Conservation (phyloP, 2,329 filamentous ascomycete species). For the Pseudocercospora musae region DNA sequence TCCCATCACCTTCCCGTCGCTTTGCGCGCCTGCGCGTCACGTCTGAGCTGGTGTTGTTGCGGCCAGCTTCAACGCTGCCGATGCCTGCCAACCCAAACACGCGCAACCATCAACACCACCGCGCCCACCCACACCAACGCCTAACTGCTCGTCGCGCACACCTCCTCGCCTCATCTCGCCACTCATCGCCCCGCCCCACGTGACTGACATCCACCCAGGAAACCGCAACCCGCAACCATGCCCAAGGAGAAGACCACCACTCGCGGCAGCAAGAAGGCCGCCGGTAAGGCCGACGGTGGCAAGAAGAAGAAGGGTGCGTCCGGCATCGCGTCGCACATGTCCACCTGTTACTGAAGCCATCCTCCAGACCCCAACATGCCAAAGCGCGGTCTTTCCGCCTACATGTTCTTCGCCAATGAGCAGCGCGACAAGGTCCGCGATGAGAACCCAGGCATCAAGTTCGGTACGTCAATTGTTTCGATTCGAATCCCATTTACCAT, state of each 20-base stretch:
- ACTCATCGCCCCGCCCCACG: not conserved
- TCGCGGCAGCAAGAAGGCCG: slow-evolving; percentile 55
- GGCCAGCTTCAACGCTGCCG: slow-evolving; percentile 18
- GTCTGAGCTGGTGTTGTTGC: slow-evolving; percentile 23
- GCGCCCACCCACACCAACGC: slow-evolving; percentile 11
- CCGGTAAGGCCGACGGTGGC: slow-evolving; percentile 45
- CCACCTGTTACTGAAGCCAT: slow-evolving; percentile 16
- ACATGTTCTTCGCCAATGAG: slow-evolving; percentile 99
- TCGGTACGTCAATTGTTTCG: slow-evolving; percentile 59
- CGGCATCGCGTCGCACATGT: not conserved
- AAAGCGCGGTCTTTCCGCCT: slow-evolving; percentile 98
- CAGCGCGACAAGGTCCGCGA: slow-evolving; percentile 97
- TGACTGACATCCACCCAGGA: slow-evolving; percentile 13
- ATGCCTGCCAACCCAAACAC: slow-evolving; percentile 6
- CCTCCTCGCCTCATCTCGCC: slow-evolving; percentile 2
- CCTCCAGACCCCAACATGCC: slow-evolving; percentile 85
- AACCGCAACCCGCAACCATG: slow-evolving; percentile 52
- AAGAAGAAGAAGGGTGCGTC: slow-evolving; percentile 71
- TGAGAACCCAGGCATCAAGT: slow-evolving; percentile 96
- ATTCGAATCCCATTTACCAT: not conserved
- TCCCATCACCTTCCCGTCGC: slow-evolving; percentile 6
- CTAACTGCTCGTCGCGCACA: slow-evolving; percentile 12
- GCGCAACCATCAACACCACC: slow-evolving; percentile 12
- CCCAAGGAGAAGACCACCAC: slow-evolving; percentile 64
- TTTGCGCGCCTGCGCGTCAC: slow-evolving; percentile 14